Conservation (phyloP, 495 filamentous ascomycete species). For the Rhypophila decipiens region DNA sequence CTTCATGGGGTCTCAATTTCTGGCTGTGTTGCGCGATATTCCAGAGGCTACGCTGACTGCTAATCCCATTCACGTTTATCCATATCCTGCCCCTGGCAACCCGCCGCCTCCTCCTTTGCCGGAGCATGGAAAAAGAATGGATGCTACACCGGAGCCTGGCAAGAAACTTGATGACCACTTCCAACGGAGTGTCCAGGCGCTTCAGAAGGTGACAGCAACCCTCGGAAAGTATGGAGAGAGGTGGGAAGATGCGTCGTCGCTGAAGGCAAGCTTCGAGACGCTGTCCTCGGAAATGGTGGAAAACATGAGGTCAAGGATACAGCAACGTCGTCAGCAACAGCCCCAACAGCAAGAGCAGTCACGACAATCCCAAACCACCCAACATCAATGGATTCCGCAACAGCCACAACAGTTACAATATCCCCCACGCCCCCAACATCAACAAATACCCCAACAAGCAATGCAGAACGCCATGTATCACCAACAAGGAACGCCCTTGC, state of each 20-base stretch:
- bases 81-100: slow-evolving; percentile 30
- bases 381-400: background rate
- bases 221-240: slow-evolving; percentile 43
- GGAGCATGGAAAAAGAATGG: slow-evolving; percentile 14
- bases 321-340: background rate
- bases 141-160: too few relatives aligned
- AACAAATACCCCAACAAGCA: slow-evolving; percentile 18
- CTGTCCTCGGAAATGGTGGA: slow-evolving; percentile 29
- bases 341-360: slow-evolving; percentile 22
- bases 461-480: slow-evolving; percentile 2
- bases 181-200: slow-evolving; percentile 37
- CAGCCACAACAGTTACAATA: background rate
- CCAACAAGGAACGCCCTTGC: background rate
- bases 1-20: slow-evolving; percentile 64
- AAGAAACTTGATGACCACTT: slow-evolving; percentile 39
- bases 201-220: slow-evolving; percentile 38
- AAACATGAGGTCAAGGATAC: slow-evolving; percentile 19
- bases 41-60: slow-evolving; percentile 42
- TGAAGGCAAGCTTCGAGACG: slow-evolving; percentile 38
- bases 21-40: slow-evolving; percentile 56
- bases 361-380: slow-evolving; percentile 10
- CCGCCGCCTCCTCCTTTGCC: slow-evolving; percentile 33
- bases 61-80: slow-evolving; percentile 13
- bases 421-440: slow-evolving; percentile 4
- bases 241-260: slow-evolving; percentile 40